These are phyloP conservation scores for Isatis tinctoria DNA, from an alignment of 345 rosid genomes.

Conservation along the genomic window DNA sequence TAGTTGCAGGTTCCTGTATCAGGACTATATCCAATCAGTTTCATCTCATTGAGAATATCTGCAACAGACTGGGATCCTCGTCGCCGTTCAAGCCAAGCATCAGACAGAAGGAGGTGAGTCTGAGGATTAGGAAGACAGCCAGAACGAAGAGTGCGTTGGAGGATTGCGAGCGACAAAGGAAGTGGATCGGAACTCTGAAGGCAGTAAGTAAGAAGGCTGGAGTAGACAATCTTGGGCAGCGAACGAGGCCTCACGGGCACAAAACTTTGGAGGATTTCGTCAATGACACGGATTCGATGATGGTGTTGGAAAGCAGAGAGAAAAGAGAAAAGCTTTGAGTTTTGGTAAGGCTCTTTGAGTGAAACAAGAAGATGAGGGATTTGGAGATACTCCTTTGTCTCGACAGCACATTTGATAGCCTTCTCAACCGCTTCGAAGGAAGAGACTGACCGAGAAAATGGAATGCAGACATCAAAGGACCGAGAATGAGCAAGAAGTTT, in stretches of 20 bases:
- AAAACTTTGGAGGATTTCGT: conserved; percentile 62
- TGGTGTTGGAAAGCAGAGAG: conserved; percentile 45
- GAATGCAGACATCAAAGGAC: conserved; percentile 1
- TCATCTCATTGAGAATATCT: conserved; percentile 50
- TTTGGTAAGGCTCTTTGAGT: conserved; percentile 30
- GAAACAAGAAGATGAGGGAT: conserved; percentile 62
- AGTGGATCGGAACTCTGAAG: conserved; percentile 61
- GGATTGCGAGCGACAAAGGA: conserved; percentile 58
- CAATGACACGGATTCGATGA: conserved; percentile 44
- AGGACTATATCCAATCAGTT: conserved; percentile 59
- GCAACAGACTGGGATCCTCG: conserved; percentile 37
- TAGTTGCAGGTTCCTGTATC: conserved; percentile 70
- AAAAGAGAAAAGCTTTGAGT: conserved; percentile 61
- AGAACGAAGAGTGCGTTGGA: conserved; percentile 72
- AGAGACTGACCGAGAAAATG: conserved; percentile 30
- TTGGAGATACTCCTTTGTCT: conserved; percentile 46
- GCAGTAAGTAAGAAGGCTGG: conserved; percentile 57
- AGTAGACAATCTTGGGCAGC: conserved; percentile 42
- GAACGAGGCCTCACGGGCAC: conserved; percentile 57
- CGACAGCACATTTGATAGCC: conserved; percentile 51
- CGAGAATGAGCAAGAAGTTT: conserved; percentile 18
- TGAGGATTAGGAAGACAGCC: conserved; percentile 68
- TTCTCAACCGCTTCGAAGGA: conserved; percentile 45
- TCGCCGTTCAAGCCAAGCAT: conserved; percentile 53
- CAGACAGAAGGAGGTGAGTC: conserved; percentile 50